Evolutionary conservation across 2,329 filamentous ascomycete species (phyloP), one percentile per base, ranked within the genome.

Genomic region (Emericellopsis atlantica): DNA sequence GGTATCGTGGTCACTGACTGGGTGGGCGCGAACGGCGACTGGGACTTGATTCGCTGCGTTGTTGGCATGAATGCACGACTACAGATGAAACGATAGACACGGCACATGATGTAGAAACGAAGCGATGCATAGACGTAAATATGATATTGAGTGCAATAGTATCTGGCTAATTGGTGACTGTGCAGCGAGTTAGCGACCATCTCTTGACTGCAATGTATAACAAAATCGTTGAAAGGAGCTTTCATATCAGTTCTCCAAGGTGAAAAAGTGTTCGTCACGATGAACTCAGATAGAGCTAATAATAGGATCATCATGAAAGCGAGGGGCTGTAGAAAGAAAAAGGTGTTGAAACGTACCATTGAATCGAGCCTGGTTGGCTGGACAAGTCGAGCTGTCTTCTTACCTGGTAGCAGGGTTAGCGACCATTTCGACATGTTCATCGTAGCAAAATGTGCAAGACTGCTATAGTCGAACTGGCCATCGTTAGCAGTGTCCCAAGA

Each of bases 1-100:
- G 92, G 92, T 4, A 78, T 96, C 44, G 79, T 96, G 36, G 82
- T 96, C 22, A 92, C 84, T 46, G 92, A 98, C 60, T 95, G 85
- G 85, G 89, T 95, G 39, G 92, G 92, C 3, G 68, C 79, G 45
- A 72, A 80, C 46, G 88, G 81, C 1, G 84, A 96, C 61, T 98
- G 90, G 90, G 88, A 95, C 63, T 61, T 96, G 41, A 76, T 93
- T 31, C 75, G 81, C 47, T 84, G 85, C 60, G 81, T 95, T 51
- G 81, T 96, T 6, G 89, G 85, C 6, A 89, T 94, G 86, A 98
- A 98, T 57, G 76, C 82, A 21, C 81, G 68, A 46, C 53, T 81
- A 45, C 69, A 77, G 52, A 51, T 72, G 40, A 67, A 63, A 51
- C 51, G 58, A 42, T 65, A 62, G 24, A 32, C 14, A 40, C 3